Conservation (phyloP, 2,329 filamentous ascomycete species). For the Daldinia sp. region DNA sequence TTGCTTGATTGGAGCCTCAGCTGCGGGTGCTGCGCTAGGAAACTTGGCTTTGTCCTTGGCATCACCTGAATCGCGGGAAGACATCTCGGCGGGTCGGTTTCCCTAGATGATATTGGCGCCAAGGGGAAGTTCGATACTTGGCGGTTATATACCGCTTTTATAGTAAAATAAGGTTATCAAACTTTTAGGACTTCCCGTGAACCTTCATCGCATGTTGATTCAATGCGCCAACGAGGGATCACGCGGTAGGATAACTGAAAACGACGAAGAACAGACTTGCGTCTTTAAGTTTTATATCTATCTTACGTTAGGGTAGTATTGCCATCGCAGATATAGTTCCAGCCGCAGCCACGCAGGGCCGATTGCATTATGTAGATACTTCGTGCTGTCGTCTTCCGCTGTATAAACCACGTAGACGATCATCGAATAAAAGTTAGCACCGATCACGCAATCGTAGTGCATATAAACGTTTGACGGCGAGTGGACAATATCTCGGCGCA, state of each 20-base stretch:
- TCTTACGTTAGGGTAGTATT: background rate
- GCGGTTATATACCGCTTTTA: background rate
- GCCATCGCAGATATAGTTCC: background rate
- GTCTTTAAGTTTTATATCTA: background rate
- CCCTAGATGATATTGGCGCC: constrained; percentile 1
- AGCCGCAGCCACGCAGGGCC: background rate
- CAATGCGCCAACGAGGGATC: constrained; percentile 1
- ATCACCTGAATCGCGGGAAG: constrained; percentile 19
- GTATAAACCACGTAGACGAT: constrained; percentile 11
- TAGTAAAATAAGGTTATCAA: no score
- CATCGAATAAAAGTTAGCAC: constrained; percentile 22
- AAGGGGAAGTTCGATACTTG: background rate
- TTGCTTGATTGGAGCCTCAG: constrained; percentile 25
- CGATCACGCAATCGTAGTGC: constrained; percentile 31
- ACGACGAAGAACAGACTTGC: background rate
- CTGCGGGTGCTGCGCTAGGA: constrained; percentile 26
- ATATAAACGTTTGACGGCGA: constrained; percentile 21
- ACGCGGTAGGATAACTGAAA: constrained; percentile 1
- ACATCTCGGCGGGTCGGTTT: constrained; percentile 26
- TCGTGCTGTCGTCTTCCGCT: background rate
- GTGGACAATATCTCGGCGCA: constrained; percentile 12
- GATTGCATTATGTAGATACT: background rate
- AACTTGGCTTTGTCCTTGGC: constrained; percentile 32
- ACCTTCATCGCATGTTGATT: background rate
- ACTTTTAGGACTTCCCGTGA: background rate